Evolutionary conservation across 331 rosid genomes (phyloP).

Genomic region (Quercus phellos): DNA sequence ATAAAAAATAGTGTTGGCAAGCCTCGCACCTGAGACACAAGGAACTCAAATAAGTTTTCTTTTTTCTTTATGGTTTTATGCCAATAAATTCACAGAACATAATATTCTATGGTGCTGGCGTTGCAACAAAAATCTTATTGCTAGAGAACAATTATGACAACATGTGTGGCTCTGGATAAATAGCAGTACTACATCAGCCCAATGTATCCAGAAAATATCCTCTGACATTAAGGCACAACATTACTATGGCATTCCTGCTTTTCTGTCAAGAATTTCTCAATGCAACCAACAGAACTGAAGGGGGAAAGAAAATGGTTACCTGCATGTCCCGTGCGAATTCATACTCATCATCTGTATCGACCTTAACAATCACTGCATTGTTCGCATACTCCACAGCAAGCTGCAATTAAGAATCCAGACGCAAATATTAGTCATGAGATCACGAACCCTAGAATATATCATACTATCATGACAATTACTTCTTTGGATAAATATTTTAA

Average conservation of each 20-base stretch:
- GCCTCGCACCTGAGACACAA: slow-evolving; percentile 61
- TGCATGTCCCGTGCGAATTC: slow-evolving; percentile 88
- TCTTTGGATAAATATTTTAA: too few relatives aligned
- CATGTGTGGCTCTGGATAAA: neutral
- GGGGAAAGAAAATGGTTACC: slow-evolving; percentile 32
- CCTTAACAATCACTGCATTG: slow-evolving; percentile 67
- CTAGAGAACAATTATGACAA: neutral
- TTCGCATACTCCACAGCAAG: slow-evolving; percentile 81
- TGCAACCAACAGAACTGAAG: neutral
- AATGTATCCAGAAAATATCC: too few relatives aligned
- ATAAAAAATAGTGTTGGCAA: slow-evolving; percentile 76
- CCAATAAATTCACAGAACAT: slow-evolving; percentile 4
- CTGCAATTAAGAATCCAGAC: slow-evolving; percentile 31
- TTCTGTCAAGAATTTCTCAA: neutral
- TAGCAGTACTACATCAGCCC: neutral
- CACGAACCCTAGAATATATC: neutral
- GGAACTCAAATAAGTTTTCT: neutral
- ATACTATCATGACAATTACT: neutral
- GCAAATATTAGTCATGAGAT: slow-evolving; percentile 15
- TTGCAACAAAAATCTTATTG: neutral
- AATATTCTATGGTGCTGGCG: neutral
- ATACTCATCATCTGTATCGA: slow-evolving; percentile 86
- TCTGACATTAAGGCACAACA: too few relatives aligned
- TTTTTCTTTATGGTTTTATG: neutral
- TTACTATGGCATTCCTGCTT: neutral